Evolutionary conservation across 2,329 filamentous ascomycete genomes (phyloP).

Genomic region (Davidsoniella eucalypti): DNA sequence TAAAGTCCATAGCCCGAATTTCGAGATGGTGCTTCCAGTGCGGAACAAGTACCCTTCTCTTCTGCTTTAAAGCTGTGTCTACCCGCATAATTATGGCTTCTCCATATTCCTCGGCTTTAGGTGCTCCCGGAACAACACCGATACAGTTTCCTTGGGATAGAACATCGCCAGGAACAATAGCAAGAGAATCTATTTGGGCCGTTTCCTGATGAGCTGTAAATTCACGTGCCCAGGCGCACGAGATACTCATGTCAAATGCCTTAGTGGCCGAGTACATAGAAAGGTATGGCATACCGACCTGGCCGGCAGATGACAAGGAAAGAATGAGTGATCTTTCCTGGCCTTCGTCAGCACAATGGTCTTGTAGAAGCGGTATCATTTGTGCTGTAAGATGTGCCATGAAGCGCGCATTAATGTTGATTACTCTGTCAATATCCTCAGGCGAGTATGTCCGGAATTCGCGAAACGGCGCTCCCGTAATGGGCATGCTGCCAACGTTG

Average conservation of each 20-base stretch:
- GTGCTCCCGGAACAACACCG: constrained; percentile 13
- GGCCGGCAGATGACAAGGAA: constrained; percentile 18
- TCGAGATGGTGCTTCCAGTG: neutral
- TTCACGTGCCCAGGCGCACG: constrained; percentile 18
- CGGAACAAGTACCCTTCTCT: neutral
- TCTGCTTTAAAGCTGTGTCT: neutral
- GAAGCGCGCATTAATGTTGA: constrained; percentile 22
- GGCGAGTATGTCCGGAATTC: constrained; percentile 17
- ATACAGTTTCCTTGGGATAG: constrained; percentile 15
- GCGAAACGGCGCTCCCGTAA: constrained; percentile 18
- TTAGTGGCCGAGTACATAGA: constrained; percentile 20
- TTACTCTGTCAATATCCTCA: constrained; percentile 18
- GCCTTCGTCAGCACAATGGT: neutral
- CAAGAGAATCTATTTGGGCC: constrained; percentile 18
- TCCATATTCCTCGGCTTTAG: constrained; percentile 2
- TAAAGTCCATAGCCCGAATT: neutral
- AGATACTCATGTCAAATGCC: constrained; percentile 19
- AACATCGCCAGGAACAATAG: constrained; percentile 19
- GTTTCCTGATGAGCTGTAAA: constrained; percentile 15
- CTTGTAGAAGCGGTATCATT: constrained; percentile 17
- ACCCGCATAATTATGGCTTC: neutral
- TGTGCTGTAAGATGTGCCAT: constrained; percentile 21
- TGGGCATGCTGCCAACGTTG: constrained; percentile 20
- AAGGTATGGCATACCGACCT: constrained; percentile 18
- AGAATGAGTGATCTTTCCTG: constrained; percentile 14